Base-by-base conservation (phyloP, 306 rosid genomes). In the Dalbergia cultrata region DNA sequence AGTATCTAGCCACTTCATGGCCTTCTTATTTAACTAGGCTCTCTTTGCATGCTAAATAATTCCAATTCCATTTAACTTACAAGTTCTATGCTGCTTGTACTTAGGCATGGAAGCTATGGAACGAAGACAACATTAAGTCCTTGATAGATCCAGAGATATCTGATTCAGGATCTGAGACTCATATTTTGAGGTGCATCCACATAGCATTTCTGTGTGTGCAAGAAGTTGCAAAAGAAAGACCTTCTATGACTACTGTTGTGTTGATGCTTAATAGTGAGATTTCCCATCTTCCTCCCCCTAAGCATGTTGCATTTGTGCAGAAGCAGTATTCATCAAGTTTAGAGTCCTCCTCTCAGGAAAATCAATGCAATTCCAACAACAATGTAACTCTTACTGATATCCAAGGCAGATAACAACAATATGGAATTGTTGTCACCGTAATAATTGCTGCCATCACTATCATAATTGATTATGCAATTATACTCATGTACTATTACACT, bases 81-180 rank as follows among this genome's bases (percentile, higher is more conserved):
- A 47, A 57, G 37, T 44, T 56, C 16, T 72, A 6, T 37, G 43
- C 9, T 65, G 16, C 12, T 67, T 61, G 75, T 43, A 43, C 66
- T 50, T 52, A 81, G 88, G 85, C 88, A 4, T 85, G 88, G 88
- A 81, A 74, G 69, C 72, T 85, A 13, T 85, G 88, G 85, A 85
- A 85, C 6, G 75, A 81, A 39, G 84, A 65, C 19, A 68, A 53
- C 22, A 73, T 81, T 41, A 17, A 6, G 19, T 21, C 68, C 4
- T 72, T 85, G 57, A 47, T 81, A 67, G 81, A 77, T 72, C 64
- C 77, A 67, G 78, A 72, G 16, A 77, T 77, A 72, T 72, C 33
- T 59, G 64, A 37, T 81, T 56, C 78, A 59, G 47, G 65, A 13
- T 77, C 57, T 21, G 80, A 69, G 77, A 44, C 43, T 14, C 64